Conservation (phyloP, 1,139 yeast species). For the Candida mesenterica region DNA sequence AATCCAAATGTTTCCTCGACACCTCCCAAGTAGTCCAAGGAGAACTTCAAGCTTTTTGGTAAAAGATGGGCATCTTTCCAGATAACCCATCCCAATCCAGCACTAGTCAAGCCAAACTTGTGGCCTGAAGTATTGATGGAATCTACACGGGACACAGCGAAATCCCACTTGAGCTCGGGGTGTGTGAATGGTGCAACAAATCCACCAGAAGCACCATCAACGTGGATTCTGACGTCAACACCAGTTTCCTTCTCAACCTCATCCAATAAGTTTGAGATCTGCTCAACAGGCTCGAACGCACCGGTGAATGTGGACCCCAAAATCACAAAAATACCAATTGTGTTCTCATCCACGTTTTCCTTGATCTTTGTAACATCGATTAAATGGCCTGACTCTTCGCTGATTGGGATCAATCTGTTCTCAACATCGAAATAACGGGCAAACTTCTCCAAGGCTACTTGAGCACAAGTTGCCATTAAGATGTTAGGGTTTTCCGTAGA, state of each 20-base stretch:
- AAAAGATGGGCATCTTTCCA: conserved; percentile 68
- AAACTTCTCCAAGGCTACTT: conserved; percentile 91
- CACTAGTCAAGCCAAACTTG: conserved; percentile 86
- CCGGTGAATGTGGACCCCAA: conserved; percentile 93
- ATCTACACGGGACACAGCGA: conserved; percentile 69
- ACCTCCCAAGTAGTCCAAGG: conserved; percentile 84
- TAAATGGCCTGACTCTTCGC: conserved; percentile 57
- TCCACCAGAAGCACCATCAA: conserved; percentile 93
- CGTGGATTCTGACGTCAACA: conserved; percentile 73
- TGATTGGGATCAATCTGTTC: conserved; percentile 69
- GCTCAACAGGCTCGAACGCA: conserved; percentile 76
- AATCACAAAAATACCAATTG: conserved; percentile 88
- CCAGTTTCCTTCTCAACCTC: conserved; percentile 70
- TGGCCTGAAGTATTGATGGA: conserved; percentile 94
- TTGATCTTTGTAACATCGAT: conserved; percentile 60
- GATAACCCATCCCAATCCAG: conserved; percentile 90
- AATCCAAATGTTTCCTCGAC: conserved; percentile 82
- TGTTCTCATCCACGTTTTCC: conserved; percentile 78
- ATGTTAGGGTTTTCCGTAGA: conserved; percentile 72
- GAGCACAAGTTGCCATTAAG: conserved; percentile 93
- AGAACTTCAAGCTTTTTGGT: conserved; percentile 72
- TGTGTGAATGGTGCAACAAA: conserved; percentile 80
- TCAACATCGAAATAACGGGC: conserved; percentile 94
- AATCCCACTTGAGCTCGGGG: conserved; percentile 83
- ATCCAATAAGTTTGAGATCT: conserved; percentile 60